phyloP scores from a whole-genome alignment of 192 early-diverging fungal genomes.

The Backusella australiensis region DNA sequence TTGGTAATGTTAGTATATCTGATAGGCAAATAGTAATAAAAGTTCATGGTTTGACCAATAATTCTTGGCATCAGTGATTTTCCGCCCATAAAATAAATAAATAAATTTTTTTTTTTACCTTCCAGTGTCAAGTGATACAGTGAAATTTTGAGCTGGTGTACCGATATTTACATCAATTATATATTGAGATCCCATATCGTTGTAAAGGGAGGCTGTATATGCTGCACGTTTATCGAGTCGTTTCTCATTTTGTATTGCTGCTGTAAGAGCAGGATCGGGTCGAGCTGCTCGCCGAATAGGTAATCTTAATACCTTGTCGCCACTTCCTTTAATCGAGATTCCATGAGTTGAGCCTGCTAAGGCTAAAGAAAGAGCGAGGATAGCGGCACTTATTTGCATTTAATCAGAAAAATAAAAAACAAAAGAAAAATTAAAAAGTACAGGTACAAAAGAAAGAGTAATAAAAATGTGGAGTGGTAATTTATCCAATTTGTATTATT shows the following conservation, averaged over 20 bases:
- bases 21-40: background rate
- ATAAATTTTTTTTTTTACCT: conserved; percentile 24
- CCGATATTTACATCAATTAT: conserved; percentile 23
- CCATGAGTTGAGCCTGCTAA: background rate
- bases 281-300: background rate
- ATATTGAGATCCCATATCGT: conserved; percentile 32
- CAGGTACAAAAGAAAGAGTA: background rate
- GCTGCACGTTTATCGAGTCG: conserved; percentile 12
- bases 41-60: background rate
- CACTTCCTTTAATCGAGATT: background rate
- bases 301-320: background rate
- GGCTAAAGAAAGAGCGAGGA: conserved; percentile 1
- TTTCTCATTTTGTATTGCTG: background rate
- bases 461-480: background rate
- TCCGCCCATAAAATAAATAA: background rate
- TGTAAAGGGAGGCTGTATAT: conserved; percentile 21
- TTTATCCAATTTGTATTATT: background rate
- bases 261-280: background rate
- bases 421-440: background rate
- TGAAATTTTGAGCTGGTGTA: conserved; percentile 28
- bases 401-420: background rate
- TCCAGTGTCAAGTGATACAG: conserved; percentile 30
- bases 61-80: background rate
- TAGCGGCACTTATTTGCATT: background rate
- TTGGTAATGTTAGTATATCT: background rate